Percentiles rank a stretch among this genome's conserved stretches.
Conservation (phyloP, 768 basidiomycete genomes). For the Mycena rosella region DNA sequence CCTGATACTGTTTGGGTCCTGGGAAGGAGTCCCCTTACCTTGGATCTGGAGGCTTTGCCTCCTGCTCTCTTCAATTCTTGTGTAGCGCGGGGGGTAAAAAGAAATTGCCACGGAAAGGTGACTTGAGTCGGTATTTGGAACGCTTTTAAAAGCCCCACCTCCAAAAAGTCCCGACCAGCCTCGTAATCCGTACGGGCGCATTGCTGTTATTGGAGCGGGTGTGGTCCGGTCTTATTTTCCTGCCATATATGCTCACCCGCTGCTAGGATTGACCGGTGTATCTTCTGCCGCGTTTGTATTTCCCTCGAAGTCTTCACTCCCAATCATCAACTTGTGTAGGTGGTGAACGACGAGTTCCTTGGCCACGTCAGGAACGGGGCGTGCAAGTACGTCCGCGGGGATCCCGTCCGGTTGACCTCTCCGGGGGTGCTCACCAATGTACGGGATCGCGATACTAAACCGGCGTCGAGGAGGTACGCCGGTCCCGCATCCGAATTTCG, state of each 20-base stretch:
- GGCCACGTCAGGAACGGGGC: slow-evolving; percentile 55
- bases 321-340: slow-evolving; percentile 38
- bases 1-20: too few species aligned
- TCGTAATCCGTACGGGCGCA: slow-evolving; percentile 53
- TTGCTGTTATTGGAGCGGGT: slow-evolving; percentile 65
- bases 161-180: slow-evolving; percentile 41
- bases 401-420: slow-evolving; percentile 54
- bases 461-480: slow-evolving; percentile 46
- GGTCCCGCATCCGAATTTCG: too few species aligned
- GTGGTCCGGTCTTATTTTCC: not conserved
- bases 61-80: too few species aligned
- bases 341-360: slow-evolving; percentile 67
- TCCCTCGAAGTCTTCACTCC: slow-evolving; percentile 61
- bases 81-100: too few species aligned
- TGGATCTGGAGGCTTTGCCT: too few species aligned
- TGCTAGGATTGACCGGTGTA: slow-evolving; percentile 55
- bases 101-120: too few species aligned
- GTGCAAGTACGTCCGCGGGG: slow-evolving; percentile 61
- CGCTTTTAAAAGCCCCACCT: slow-evolving; percentile 57
- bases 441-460: slow-evolving; percentile 50
- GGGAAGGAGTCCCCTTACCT: too few species aligned
- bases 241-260: not conserved
- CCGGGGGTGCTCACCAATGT: slow-evolving; percentile 53
- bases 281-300: slow-evolving; percentile 64
- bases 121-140: too few species aligned